These are phyloP conservation scores for Neonectria coccinea DNA, from an alignment of 2,329 filamentous ascomycete genomes.

Conservation along the genomic window DNA sequence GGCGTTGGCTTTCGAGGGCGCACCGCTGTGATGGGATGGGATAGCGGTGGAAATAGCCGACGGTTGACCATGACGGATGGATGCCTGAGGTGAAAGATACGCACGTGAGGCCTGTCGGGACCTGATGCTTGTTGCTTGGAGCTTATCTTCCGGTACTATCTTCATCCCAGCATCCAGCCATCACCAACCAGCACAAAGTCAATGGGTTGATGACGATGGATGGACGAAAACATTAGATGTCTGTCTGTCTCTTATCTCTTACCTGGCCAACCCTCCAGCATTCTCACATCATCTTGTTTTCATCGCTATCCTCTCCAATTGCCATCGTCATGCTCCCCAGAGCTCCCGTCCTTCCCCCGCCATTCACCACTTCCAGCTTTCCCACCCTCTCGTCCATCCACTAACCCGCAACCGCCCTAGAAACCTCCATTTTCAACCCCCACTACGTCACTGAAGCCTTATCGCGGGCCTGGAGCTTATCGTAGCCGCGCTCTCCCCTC, in stretches of 20 bases:
- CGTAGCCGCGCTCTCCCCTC: constrained; percentile 42
- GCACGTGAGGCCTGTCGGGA: background rate
- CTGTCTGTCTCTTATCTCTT: background rate
- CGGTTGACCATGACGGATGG: background rate
- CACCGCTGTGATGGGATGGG: constrained; percentile 4
- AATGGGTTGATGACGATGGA: background rate
- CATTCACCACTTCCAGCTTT: background rate
- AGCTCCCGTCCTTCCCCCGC: background rate
- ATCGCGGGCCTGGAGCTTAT: constrained; percentile 40
- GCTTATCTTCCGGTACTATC: background rate
- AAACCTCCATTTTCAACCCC: background rate
- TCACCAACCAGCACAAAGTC: background rate
- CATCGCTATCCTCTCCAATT: background rate
- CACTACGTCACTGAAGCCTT: constrained; percentile 45
- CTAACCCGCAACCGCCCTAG: constrained; percentile 13
- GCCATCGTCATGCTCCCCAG: background rate
- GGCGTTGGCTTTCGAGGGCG: background rate
- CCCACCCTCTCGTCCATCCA: background rate
- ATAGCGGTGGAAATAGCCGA: background rate
- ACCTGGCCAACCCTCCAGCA: background rate
- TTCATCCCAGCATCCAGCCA: background rate
- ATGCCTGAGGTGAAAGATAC: background rate
- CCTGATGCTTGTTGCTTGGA: background rate
- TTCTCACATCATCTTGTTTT: background rate
- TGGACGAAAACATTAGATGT: background rate